phyloP scores from a whole-genome alignment of 257 asterid species.

The Solanum gandarillasii region DNA sequence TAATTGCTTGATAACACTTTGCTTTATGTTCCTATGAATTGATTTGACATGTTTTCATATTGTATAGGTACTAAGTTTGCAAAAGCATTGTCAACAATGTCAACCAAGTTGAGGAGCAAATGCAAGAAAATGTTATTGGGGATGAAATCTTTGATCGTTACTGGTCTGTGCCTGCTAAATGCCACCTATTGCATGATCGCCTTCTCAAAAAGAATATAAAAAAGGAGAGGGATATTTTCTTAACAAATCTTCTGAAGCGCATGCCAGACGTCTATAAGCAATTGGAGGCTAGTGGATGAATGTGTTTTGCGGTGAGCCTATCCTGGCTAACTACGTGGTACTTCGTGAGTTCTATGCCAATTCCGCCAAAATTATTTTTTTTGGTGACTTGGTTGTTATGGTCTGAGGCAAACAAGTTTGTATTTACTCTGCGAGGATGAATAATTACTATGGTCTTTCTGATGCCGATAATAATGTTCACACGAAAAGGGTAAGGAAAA shows the following conservation, averaged over 20 bases:
- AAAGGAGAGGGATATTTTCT: not conserved
- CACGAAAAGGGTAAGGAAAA: too few relatives aligned
- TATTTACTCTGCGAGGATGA: too few relatives aligned
- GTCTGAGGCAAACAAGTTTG: too few relatives aligned
- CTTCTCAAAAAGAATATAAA: not conserved
- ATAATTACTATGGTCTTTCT: too few relatives aligned
- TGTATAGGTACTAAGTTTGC: not conserved
- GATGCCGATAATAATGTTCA: too few relatives aligned
- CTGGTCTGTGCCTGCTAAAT: not conserved
- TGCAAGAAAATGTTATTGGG: not conserved
- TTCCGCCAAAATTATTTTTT: too few relatives aligned
- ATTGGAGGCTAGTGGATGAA: not conserved
- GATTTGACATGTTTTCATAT: not conserved
- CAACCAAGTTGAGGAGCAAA: not conserved
- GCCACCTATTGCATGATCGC: not conserved
- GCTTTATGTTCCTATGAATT: not conserved
- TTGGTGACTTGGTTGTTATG: too few relatives aligned
- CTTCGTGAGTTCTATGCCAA: too few relatives aligned
- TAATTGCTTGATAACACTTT: not conserved
- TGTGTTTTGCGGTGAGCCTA: not conserved
- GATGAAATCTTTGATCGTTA: not conserved
- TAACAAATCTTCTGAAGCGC: not conserved
- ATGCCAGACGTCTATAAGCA: too few relatives aligned
- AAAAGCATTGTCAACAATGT: not conserved
- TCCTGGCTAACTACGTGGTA: not conserved